These are phyloP conservation scores for Madurella mycetomatis DNA, from an alignment of 2,329 filamentous ascomycete genomes.

Conservation along the genomic window DNA sequence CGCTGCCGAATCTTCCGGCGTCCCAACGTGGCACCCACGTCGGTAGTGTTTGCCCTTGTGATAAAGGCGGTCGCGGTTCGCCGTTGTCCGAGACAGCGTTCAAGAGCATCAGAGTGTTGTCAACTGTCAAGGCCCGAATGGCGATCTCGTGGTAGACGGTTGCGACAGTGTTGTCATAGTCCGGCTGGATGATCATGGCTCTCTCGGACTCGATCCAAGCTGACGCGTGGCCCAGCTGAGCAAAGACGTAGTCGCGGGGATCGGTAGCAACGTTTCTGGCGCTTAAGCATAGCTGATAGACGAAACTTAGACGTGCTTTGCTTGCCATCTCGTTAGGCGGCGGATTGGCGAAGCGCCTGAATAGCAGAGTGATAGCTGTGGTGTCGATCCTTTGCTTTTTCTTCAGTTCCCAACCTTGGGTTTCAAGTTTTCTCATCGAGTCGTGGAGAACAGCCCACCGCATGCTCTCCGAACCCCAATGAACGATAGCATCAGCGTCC, in stretches of 20 bases:
- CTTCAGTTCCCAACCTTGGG: slow-evolving; percentile 12
- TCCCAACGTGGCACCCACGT: slow-evolving; percentile 13
- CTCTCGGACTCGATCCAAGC: slow-evolving; percentile 8
- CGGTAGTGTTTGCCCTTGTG: background rate
- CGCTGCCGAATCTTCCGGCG: slow-evolving; percentile 4
- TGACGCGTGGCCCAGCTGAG: slow-evolving; percentile 11
- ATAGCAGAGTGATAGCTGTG: slow-evolving; percentile 4
- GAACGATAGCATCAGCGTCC: slow-evolving; percentile 7
- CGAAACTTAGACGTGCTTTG: slow-evolving; percentile 5
- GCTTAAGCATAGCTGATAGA: slow-evolving; percentile 10
- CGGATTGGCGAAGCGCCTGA: slow-evolving; percentile 4
- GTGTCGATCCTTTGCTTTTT: slow-evolving; percentile 13
- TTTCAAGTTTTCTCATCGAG: slow-evolving; percentile 6
- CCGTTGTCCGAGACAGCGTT: slow-evolving; percentile 13
- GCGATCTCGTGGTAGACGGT: slow-evolving; percentile 13
- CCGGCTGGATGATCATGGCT: slow-evolving; percentile 12
- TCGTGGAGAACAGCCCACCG: slow-evolving; percentile 4
- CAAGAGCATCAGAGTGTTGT: slow-evolving; percentile 8
- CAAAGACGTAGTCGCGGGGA: slow-evolving; percentile 10
- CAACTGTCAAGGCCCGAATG: slow-evolving; percentile 10
- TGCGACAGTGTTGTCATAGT: slow-evolving; percentile 10
- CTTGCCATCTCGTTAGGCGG: background rate
- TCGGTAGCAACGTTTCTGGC: slow-evolving; percentile 9
- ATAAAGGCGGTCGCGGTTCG: background rate
- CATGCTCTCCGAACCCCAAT: slow-evolving; percentile 11